Evolutionary conservation across 345 rosid genomes (phyloP), one percentile per base, ranked within the genome.

Genomic region (Pistacia integerrima): DNA sequence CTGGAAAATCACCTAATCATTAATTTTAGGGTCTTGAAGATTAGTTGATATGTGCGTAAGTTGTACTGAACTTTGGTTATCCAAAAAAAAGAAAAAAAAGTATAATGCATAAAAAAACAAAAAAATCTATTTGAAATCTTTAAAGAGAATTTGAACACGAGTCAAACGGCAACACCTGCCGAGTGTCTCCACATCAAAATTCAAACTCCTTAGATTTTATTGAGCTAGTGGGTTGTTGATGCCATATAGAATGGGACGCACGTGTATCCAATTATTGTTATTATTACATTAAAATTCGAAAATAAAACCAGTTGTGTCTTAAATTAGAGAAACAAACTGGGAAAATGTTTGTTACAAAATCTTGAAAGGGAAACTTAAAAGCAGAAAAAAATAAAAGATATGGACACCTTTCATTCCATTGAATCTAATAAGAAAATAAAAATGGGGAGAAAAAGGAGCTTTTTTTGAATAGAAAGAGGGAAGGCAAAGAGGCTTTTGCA

Each of bases 401-500:
- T 44, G 20, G 73, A 57, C 54, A 61, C 63, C 59, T 79, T 69
- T 41, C 46, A 67, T 77, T 62, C 61, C 78, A 57, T 74, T 81
- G 82, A 67, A 79, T 78, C 77, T 73, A 73, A 67, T 77, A 63
- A 69, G 72, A 62, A 49, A 75, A 65, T 60, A 60, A 30, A n/a
- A 62, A 18, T 11, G 18, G 6, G 49, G 49, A 60, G 2, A 25
- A 46, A 84, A 83, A 80, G 54, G 70, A 67, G 67, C 62, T 67
- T 81, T 87, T 87, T 84, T 81, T 69, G 61, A 82, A 83, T 69
- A 65, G 69, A 78, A 76, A 76, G 74, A 65, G 74, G 71, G 68
- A 65, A 76, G 79, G 76, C 49, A 83, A 82, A 77, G 73, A 74
- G 78, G 74, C 82, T 87, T 89, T 85, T 84, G 87, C 93, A 92